Evolutionary conservation across 2,329 filamentous ascomycete genomes (phyloP), one percentile per base, ranked within the genome.

Genomic region (Pseudogymnoascus sp.): DNA sequence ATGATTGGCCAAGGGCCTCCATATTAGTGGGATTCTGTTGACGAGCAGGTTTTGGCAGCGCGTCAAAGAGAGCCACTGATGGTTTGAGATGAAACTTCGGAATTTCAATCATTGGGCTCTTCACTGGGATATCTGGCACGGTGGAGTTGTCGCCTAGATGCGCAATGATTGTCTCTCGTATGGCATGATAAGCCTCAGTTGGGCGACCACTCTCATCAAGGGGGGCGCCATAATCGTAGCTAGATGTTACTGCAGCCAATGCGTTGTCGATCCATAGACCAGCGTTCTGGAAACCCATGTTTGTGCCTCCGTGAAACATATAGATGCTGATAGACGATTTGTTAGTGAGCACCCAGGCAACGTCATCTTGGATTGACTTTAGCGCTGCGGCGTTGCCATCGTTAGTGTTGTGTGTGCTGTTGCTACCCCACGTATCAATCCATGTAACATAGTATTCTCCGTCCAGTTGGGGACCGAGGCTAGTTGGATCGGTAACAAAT

Each of bases 301-400:
- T 82, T 1, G 79, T 82, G 1, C 80, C 80, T 3, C 80, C 80
- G 65, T 82, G 80, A 65, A 82, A 78, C 79, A 82, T 81, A 68
- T 81, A 82, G 62, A 82, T 68, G 69, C 76, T 80, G 65, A 83
- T 78, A 0, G 78, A 79, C 57, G 74, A 72, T 47, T 75, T 74
- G 26, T 73, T 74, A 1, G 69, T 68, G 11, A 80, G 69, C 36
- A 77, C 73, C 69, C 70, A 77, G 34, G 73, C 73, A 1, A 79
- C 64, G 62, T 78, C 77, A 37, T 64, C 63, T 23, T 73, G 68
- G 36, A 73, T 70, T 39, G 68, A 65, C 47, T 67, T 64, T 1
- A 74, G 65, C n/a, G 67, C 65, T 5, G 66, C 62, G 4, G 70
- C 63, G 12, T 69, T 63, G 2, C 73, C 73, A 4, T 64, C 70